Percentiles rank a stretch among this genome's conserved stretches.
phyloP scores from a whole-genome alignment of 495 filamentous ascomycete species.

The Penicillium dipodomyicola region DNA sequence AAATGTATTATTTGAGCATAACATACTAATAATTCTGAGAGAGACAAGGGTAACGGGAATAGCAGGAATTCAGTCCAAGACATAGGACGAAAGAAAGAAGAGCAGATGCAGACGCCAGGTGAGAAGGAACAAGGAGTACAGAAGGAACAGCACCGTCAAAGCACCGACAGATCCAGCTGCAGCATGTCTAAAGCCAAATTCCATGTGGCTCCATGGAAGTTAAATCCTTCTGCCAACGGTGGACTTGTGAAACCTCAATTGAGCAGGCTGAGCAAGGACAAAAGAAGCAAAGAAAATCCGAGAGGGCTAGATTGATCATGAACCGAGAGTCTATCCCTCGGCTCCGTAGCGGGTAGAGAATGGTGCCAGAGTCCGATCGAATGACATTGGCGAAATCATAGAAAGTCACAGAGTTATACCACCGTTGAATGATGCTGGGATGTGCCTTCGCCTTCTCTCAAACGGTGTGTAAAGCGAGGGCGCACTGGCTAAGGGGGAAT shows the following conservation, averaged over 20 bases:
- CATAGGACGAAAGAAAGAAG: constrained; percentile 13
- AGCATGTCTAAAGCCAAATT: constrained; percentile 39
- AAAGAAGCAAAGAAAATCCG: constrained; percentile 23
- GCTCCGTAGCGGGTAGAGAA: constrained; percentile 9
- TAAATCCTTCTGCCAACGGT: constrained; percentile 13
- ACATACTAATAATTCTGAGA: constrained; percentile 35
- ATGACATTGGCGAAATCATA: constrained; percentile 10
- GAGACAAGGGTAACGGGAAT: constrained; percentile 22
- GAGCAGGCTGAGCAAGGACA: constrained; percentile 16
- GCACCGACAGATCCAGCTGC: constrained; percentile 31
- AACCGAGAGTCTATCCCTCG: constrained; percentile 18
- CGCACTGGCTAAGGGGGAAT: not conserved
- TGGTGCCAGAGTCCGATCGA: constrained; percentile 6
- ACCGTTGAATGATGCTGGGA: constrained; percentile 1
- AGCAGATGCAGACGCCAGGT: constrained; percentile 43
- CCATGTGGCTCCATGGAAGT: constrained; percentile 28
- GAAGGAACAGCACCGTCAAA: constrained; percentile 22
- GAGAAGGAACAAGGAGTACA: constrained; percentile 30
- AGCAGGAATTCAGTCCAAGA: constrained; percentile 34
- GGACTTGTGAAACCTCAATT: constrained; percentile 9
- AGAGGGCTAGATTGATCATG: constrained; percentile 19
- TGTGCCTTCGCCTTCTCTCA: not conserved
- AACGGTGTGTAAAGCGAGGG: constrained; percentile 6
- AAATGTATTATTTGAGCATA: constrained; percentile 45
- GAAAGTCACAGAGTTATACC: constrained; percentile 13